A percentile compares a stretch with the other conserved stretches of the same genome.
These are phyloP conservation scores for Pythium aristosporum DNA, from an alignment of 352 stramenopile species.

Conservation along the genomic window DNA sequence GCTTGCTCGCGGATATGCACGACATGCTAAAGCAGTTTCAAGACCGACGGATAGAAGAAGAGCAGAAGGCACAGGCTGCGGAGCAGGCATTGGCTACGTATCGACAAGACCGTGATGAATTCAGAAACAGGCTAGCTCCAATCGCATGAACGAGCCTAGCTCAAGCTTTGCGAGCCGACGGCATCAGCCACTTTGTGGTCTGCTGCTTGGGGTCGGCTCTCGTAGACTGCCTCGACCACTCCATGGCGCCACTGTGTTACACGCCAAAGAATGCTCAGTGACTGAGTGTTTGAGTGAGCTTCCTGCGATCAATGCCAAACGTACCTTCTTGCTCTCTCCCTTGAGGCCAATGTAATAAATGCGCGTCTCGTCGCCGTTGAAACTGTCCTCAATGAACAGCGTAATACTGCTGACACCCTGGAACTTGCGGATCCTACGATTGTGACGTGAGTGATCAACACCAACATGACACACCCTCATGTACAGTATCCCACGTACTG, in stretches of 20 bases:
- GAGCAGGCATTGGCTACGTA: slow-evolving; percentile 57
- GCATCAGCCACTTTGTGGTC: slow-evolving; percentile 77
- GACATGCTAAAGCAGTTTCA: slow-evolving; percentile 59
- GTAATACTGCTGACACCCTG: slow-evolving; percentile 82
- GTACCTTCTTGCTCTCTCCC: slow-evolving; percentile 84
- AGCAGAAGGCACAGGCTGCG: slow-evolving; percentile 49
- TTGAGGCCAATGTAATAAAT: slow-evolving; percentile 89
- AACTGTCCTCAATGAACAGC: slow-evolving; percentile 79
- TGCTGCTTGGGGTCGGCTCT: slow-evolving; percentile 67
- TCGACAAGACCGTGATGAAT: slow-evolving; percentile 42
- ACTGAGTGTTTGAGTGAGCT: too few relatives aligned
- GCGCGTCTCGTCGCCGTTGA: slow-evolving; percentile 62
- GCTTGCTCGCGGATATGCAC: slow-evolving; percentile 52
- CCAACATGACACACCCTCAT: background rate
- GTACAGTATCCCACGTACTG: slow-evolving; percentile 37
- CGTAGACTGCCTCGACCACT: slow-evolving; percentile 84
- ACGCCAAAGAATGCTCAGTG: too few relatives aligned
- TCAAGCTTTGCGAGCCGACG: slow-evolving; percentile 47
- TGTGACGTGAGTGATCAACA: background rate
- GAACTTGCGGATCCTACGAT: slow-evolving; percentile 76
- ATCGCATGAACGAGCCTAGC: slow-evolving; percentile 28
- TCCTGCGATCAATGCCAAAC: too few relatives aligned
- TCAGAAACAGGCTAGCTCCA: slow-evolving; percentile 25
- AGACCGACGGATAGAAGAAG: slow-evolving; percentile 58
- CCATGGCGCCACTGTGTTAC: slow-evolving; percentile 88